A percentile compares a stretch with the other conserved stretches of the same genome.
phyloP scores from a whole-genome alignment of 352 stramenopile species.

The Globisporangium camurandrum region DNA sequence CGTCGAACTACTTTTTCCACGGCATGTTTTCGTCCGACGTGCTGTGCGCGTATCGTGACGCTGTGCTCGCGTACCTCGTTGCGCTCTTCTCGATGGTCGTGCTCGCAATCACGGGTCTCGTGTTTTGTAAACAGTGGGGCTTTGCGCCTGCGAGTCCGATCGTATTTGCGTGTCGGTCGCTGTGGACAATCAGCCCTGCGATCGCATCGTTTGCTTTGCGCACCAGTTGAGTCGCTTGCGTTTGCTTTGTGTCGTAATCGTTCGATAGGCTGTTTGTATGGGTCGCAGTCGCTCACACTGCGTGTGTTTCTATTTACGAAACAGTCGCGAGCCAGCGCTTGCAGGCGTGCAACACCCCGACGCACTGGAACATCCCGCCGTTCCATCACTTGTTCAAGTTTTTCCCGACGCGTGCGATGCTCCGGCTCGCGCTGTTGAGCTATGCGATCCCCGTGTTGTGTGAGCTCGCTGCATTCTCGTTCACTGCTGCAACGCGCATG shows the following conservation, averaged over 20 bases:
- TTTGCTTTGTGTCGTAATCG: neutral
- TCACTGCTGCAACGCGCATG: slow-evolving; percentile 81
- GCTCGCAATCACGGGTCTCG: slow-evolving; percentile 68
- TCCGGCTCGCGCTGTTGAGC: slow-evolving; percentile 69
- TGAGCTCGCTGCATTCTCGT: slow-evolving; percentile 77
- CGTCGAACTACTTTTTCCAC: slow-evolving; percentile 85
- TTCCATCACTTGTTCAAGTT: slow-evolving; percentile 78
- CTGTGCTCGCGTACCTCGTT: slow-evolving; percentile 74
- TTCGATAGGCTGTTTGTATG: slow-evolving; percentile 8
- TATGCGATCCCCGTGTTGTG: slow-evolving; percentile 79
- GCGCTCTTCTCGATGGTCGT: slow-evolving; percentile 73
- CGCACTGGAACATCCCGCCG: slow-evolving; percentile 80
- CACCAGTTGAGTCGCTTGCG: slow-evolving; percentile 32
- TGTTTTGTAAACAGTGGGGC: slow-evolving; percentile 82
- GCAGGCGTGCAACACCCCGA: slow-evolving; percentile 69
- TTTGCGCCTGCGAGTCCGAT: slow-evolving; percentile 38
- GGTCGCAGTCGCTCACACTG: slow-evolving; percentile 3
- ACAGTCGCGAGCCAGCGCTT: slow-evolving; percentile 60
- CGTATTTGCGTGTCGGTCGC: slow-evolving; percentile 42
- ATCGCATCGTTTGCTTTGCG: slow-evolving; percentile 66
- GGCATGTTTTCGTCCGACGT: slow-evolving; percentile 85
- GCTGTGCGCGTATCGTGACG: slow-evolving; percentile 75
- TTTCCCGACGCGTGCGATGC: slow-evolving; percentile 69
- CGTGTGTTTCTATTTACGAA: neutral
- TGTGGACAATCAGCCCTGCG: slow-evolving; percentile 71